Evolutionary conservation across 2,329 filamentous ascomycete genomes (phyloP).

Genomic region (Fusarium equiseti): DNA sequence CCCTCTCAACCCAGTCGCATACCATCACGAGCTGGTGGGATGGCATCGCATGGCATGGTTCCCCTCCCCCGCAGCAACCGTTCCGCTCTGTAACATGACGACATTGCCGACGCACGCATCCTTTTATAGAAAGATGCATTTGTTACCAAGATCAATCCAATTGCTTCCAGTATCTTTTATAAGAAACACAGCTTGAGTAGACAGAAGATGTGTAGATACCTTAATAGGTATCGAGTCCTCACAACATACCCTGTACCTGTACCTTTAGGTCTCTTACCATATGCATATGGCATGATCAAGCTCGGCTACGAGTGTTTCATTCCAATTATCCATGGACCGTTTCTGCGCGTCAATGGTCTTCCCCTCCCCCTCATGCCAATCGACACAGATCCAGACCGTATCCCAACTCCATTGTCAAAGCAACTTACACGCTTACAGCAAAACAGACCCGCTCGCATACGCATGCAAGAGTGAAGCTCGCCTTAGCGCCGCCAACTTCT

Average conservation of each 20-base stretch:
- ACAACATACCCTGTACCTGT: background rate
- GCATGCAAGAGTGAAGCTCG: slow-evolving; percentile 26
- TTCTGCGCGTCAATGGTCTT: slow-evolving; percentile 6
- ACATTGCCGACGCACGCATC: slow-evolving; percentile 42
- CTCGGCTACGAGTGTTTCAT: slow-evolving; percentile 14
- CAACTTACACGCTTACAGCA: slow-evolving; percentile 20
- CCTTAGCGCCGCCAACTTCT: slow-evolving; percentile 29
- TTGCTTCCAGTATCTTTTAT: background rate
- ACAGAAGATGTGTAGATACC: background rate
- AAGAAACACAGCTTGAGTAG: background rate
- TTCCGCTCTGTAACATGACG: slow-evolving; percentile 42
- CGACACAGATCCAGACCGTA: slow-evolving; percentile 23
- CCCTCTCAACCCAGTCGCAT: slow-evolving; percentile 16
- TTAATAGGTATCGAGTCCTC: background rate
- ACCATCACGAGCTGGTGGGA: slow-evolving; percentile 14
- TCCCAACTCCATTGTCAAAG: slow-evolving; percentile 28
- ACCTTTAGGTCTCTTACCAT: background rate
- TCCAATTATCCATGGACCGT: slow-evolving; percentile 14
- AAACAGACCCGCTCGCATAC: slow-evolving; percentile 11
- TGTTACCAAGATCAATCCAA: background rate
- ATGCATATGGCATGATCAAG: slow-evolving; percentile 1
- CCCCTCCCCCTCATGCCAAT: slow-evolving; percentile 15
- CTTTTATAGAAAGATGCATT: slow-evolving; percentile 13
- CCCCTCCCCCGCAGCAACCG: slow-evolving; percentile 34
- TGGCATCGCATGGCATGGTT: slow-evolving; percentile 28